Base-by-base conservation (phyloP, 768 basidiomycete species). In the Candolleomyces efflorescens region DNA sequence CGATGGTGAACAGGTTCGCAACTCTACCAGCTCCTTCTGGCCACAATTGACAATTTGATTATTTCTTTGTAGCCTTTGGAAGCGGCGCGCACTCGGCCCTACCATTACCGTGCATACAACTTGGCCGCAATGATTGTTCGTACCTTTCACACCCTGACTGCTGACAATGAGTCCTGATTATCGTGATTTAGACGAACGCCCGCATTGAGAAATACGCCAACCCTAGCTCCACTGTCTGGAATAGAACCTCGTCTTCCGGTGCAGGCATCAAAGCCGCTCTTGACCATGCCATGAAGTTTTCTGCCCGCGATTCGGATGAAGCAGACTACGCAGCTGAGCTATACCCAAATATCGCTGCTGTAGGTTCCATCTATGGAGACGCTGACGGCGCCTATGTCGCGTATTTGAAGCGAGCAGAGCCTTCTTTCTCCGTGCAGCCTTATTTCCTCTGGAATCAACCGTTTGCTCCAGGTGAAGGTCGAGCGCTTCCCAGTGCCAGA, bases 71-170 rank as follows among this genome's bases (percentile, higher is more conserved):
- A 85, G 82, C 85, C 86, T 11, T 67, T 84, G 13, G 86, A 88
- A 71, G 77, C 82, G 17, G 74, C 68, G 2, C 81, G 86, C 24
- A 84, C 84, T 1, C 74, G 81, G 11, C 84, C 86, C 15, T 87
- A 81, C 67, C 86, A 88, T 64, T 87, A 88, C 65, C 78, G 83
- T 10, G 77, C 80, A 0, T 88, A 85, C 70, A 89, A 89, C 60
- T 74, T 87, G 15, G 82, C 81, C 1, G 86, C 84, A 7, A 83
- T 87, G 81, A 82, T 86, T 50, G 84, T 86, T 60, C 65, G 80
- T 66, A 9, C 5, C 48, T 22, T n/a, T 48, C 44, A 11, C 44
- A 11, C 4, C 7, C n/a, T 39, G 9, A 43, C 52, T 43, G 22
- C 36, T 36, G 56, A 18, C 41, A 26, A 26, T 43, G 26, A 43